Evolutionary conservation across 441 rosid species (phyloP).

Genomic region (Raphanus hybrid): DNA sequence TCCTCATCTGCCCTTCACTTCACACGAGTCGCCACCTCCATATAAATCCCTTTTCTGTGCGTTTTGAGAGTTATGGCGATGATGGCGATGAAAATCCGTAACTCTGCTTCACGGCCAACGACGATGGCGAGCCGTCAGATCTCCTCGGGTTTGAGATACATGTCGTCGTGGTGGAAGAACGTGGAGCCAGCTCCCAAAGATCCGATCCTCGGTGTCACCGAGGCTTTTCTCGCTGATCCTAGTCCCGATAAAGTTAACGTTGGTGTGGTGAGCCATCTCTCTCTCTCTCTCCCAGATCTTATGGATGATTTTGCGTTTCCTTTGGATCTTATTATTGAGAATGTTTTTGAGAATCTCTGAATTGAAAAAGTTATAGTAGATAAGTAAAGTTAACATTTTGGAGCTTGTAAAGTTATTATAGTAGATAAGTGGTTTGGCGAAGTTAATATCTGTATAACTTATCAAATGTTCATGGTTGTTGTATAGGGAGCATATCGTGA

Average conservation of each 20-base stretch:
- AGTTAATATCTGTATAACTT: too few relatives aligned
- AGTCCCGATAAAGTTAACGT: constrained; percentile 86
- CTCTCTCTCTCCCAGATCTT: constrained; percentile 13
- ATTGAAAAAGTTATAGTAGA: too few relatives aligned
- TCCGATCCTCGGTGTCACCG: constrained; percentile 96
- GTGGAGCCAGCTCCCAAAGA: constrained; percentile 92
- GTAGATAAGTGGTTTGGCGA: too few relatives aligned
- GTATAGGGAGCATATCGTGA: constrained; percentile 89
- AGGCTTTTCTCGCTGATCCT: constrained; percentile 90
- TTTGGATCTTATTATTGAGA: too few relatives aligned
- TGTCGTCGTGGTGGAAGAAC: constrained; percentile 89
- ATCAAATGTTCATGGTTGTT: background rate
- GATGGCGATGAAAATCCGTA: constrained; percentile 48
- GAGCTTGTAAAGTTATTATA: too few relatives aligned
- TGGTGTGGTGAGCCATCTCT: constrained; percentile 73
- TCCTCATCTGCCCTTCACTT: background rate
- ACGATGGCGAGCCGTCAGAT: constrained; percentile 31
- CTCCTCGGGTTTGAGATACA: constrained; percentile 50
- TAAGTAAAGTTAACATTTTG: too few relatives aligned
- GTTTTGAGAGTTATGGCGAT: constrained; percentile 12
- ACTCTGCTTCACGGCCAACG: constrained; percentile 38
- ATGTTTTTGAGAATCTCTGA: too few relatives aligned
- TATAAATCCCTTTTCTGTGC: background rate
- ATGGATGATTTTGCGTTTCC: too few relatives aligned
- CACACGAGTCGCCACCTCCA: too few relatives aligned